Conservation (phyloP, 805 yeast species). For the Monosporozyma siamensis region DNA sequence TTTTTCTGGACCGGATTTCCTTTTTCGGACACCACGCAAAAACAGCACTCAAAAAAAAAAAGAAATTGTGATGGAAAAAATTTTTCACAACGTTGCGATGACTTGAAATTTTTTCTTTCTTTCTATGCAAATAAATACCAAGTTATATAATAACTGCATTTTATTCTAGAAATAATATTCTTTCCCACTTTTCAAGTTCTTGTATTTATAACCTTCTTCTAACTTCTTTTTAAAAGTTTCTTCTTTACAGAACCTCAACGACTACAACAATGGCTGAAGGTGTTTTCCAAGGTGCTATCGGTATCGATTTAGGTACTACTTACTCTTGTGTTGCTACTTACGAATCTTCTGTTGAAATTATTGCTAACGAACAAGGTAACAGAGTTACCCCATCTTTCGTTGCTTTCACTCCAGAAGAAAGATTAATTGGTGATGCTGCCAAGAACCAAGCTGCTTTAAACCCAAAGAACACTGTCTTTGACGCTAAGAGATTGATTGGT, state of each 20-base stretch:
- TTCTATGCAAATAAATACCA: neutral
- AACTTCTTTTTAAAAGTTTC: neutral
- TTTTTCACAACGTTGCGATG: conserved; percentile 1
- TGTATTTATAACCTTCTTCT: neutral
- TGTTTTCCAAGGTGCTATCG: conserved; percentile 98
- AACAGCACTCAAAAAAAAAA: neutral
- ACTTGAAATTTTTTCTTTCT: neutral
- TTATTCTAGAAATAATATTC: neutral
- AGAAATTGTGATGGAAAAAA: neutral
- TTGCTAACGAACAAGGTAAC: conserved; percentile 98
- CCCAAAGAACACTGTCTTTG: conserved; percentile 84
- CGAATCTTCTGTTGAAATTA: conserved; percentile 88
- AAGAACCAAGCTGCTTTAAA: conserved; percentile 95
- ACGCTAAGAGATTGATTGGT: conserved; percentile 90
- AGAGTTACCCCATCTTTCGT: conserved; percentile 96
- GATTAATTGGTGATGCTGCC: conserved; percentile 94
- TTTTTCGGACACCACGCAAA: conserved; percentile 2
- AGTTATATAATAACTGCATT: neutral
- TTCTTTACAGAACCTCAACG: conserved; percentile 13
- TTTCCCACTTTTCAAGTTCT: neutral
- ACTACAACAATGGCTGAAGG: conserved; percentile 79
- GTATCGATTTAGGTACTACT: conserved; percentile 94
- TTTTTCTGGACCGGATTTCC: neutral
- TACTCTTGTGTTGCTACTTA: conserved; percentile 96
- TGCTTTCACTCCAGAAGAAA: conserved; percentile 86